phyloP scores from a whole-genome alignment of 805 yeast genomes.

The Kregervanrija pseudodelftensis region DNA sequence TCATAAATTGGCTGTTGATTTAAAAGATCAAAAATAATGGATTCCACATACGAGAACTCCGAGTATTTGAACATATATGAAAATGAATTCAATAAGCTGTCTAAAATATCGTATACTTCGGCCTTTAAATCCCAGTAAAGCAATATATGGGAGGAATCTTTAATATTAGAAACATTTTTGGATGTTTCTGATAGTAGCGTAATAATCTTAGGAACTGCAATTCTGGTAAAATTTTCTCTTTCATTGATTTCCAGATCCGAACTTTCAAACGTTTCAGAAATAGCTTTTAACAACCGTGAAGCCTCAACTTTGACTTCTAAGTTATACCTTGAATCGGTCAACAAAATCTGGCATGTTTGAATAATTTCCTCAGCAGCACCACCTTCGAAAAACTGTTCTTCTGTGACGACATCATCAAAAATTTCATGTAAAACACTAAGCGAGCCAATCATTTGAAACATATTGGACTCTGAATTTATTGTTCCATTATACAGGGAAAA shows the following conservation, averaged over 20 bases:
- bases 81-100: conserved; percentile 20
- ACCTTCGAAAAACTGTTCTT: conserved; percentile 76
- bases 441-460: conserved; percentile 42
- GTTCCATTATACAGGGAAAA: conserved; percentile 35
- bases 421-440: conserved; percentile 62
- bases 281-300: conserved; percentile 44
- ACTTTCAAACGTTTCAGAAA: conserved; percentile 45
- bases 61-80: conserved; percentile 12
- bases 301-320: conserved; percentile 40
- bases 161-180: conserved; percentile 1
- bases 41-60: conserved; percentile 7
- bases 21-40: conserved; percentile 16
- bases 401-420: conserved; percentile 79
- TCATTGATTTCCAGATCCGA: conserved; percentile 35
- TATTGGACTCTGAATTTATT: conserved; percentile 27
- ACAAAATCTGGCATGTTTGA: conserved; percentile 38
- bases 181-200: conserved; percentile 18
- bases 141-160: conserved; percentile 7
- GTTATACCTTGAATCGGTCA: conserved; percentile 19
- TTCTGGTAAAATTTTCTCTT: conserved; percentile 32
- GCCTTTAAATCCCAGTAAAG: conserved; percentile 19
- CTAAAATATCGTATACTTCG: conserved; percentile 24
- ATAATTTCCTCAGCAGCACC: conserved; percentile 56
- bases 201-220: conserved; percentile 20
- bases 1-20: conserved; percentile 15